Base-by-base conservation (phyloP, 1,284 basidiomycete species). In the Austroboletus sp. region DNA sequence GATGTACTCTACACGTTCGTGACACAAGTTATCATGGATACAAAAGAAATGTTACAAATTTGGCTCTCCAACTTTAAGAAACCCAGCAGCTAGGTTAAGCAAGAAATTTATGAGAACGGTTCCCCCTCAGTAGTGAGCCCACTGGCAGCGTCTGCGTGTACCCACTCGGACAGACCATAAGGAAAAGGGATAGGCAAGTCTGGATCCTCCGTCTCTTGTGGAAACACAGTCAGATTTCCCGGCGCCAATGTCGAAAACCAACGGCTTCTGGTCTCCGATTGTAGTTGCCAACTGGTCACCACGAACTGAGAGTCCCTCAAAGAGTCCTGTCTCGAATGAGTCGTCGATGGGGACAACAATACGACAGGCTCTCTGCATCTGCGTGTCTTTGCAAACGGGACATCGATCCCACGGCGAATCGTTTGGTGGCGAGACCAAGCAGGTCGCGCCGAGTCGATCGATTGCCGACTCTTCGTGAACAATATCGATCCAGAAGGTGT, bases 181-280 rank as follows among this genome's bases (percentile, higher is more conserved):
- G 75, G 71, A 44, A 71, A 66, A 16, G 76, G 73, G 44, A 83
- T 75, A 5, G 80, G 79, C 49, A 71, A 55, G 58, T 84, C 75
- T 26, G 74, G 67, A 54, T 84, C 66, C 3, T 62, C 55, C 32
- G 73, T 63, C 44, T 57, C 62, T 42, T 61, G 62, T 15, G 77
- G 72, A 58, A 79, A 76, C 40, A 48, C 32, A 3, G 46, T 40
- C 0, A 45, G 31, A 4, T 46, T 45, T 7, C 34, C 42, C 15
- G 48, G 43, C 6, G 48, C 40, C 27, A 46, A 33, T 0, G 45
- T 38, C 39, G 46, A 46, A 29, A 16, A 37, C 7, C 47, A 49
- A 13, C 9, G 5, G 3, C 30, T 35, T 17, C 13, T 43, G 15
- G 29, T 46, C 30, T 50, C 51, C 21, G n/a, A 10, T 37, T 35